Base-by-base conservation (phyloP, 2,329 filamentous ascomycete genomes). In the Lachnellula cervina region DNA sequence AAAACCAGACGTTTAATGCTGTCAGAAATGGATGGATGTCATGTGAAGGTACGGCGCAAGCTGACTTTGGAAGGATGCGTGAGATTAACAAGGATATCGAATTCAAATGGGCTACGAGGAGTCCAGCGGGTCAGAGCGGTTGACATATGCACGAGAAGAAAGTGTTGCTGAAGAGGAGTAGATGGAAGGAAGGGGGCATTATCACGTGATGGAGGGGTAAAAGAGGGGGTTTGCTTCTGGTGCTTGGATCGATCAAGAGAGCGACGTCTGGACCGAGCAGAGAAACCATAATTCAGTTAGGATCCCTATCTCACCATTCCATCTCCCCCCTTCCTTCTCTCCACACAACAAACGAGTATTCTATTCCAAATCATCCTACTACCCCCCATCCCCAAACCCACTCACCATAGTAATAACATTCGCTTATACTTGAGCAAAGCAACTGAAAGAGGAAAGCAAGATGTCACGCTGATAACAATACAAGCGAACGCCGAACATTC, bases 31-130 rank as follows among this genome's bases (percentile, higher is more conserved):
- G 63, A 77, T 82, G 80, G 86, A 89, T 62, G 75, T 85, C 17
- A 77, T 89, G 42, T 3, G 80, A 83, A 58, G 85, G 86, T n/a
- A 79, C 81, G 2, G 86, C 86, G 0, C 78, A 81, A 49, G 82
- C 83, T 1, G 86, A 90, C 65, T 77, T 80, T 52, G 83, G 87
- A 71, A 79, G 87, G 28, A 89, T 89, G 84, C 78, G 78, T n/a
- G 82, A 87, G 68, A 88, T 90, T 64, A 86, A 89, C 68, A 73
- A 75, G 34, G 86, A 89, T 64, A 83, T 90, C 59, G 87, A 87
- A 0, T 72, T 89, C 52, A 72, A 75, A 55, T 48, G 50, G 5
- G n/a, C 65, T 6, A 50, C 62, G 17, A 49, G 52, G 16, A 49
- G 50, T 34, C 23, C 35, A 9, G 49, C 46, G 13, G 42, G 25